Conservation (phyloP, 257 asterid species). For the Salvia hispanica region DNA sequence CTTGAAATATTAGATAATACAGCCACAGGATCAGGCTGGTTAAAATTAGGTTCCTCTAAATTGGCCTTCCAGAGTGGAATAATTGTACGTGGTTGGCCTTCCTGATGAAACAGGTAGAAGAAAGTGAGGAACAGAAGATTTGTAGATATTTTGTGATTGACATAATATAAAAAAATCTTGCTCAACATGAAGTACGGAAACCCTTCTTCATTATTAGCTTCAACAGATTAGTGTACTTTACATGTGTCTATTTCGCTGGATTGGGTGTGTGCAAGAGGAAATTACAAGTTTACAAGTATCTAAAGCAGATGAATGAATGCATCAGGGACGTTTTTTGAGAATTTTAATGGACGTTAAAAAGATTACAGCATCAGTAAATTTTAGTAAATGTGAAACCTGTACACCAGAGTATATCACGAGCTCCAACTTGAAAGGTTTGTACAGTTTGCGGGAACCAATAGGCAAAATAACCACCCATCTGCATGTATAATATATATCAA, state of each 20-base stretch:
- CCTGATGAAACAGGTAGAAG: constrained; percentile 50
- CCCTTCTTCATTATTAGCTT: constrained; percentile 10
- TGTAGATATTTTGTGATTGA: not conserved
- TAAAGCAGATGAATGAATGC: constrained; percentile 1
- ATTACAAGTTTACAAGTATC: constrained; percentile 7
- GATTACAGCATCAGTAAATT: constrained; percentile 1
- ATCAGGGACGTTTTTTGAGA: not conserved
- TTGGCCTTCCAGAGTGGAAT: constrained; percentile 93
- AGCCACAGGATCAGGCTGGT: constrained; percentile 74
- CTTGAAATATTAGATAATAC: constrained; percentile 59
- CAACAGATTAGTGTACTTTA: not conserved
- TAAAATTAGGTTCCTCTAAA: constrained; percentile 77
- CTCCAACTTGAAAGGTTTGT: constrained; percentile 87
- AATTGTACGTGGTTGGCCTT: constrained; percentile 81
- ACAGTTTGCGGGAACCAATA: constrained; percentile 69
- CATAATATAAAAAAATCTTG: constrained; percentile 10
- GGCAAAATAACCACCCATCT: constrained; percentile 95
- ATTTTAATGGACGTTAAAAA: not conserved
- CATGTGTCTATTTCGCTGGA: not conserved
- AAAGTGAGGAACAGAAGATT: constrained; percentile 5
- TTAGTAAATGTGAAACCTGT: constrained; percentile 51
- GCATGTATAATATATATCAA: constrained; percentile 22
- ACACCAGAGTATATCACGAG: constrained; percentile 67
- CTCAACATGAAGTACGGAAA: no score
- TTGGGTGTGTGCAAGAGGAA: not conserved